These are phyloP conservation scores for Daldinia sp. DNA, from an alignment of 2,329 filamentous ascomycete genomes.

Conservation along the genomic window DNA sequence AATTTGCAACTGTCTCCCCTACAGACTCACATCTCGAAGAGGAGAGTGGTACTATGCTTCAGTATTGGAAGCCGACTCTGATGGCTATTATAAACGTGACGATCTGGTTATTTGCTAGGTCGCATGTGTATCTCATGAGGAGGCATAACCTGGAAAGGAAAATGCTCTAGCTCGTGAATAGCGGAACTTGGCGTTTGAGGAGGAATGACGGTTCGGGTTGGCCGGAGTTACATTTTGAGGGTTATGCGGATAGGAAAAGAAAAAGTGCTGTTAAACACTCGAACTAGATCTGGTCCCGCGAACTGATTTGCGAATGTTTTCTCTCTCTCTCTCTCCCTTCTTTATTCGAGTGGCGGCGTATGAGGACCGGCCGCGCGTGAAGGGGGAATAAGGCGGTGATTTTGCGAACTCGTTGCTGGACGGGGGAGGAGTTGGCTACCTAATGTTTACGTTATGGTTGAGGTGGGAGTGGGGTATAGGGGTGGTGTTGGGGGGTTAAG, in stretches of 20 bases:
- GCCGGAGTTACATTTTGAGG: background rate
- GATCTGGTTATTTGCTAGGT: background rate
- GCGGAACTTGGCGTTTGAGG: slow-evolving; percentile 11
- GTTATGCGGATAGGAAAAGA: slow-evolving; percentile 13
- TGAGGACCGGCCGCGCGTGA: background rate
- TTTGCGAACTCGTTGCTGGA: background rate
- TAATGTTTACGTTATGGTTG: background rate
- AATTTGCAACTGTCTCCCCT: background rate
- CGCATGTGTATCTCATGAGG: background rate
- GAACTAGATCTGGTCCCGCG: background rate
- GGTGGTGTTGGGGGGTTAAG: background rate
- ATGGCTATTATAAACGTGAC: background rate
- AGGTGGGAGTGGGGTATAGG: background rate
- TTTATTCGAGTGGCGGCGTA: background rate
- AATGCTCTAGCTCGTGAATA: background rate
- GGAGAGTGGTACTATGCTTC: background rate
- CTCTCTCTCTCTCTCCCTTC: background rate
- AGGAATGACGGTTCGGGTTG: background rate
- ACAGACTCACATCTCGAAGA: background rate
- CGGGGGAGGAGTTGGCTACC: background rate
- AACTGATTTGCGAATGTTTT: background rate
- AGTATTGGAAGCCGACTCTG: background rate
- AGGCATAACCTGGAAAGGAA: background rate
- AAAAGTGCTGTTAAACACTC: background rate
- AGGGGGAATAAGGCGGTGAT: background rate